phyloP scores from a whole-genome alignment of 2,329 filamentous ascomycete genomes.

The Trichoderma guizhouense region DNA sequence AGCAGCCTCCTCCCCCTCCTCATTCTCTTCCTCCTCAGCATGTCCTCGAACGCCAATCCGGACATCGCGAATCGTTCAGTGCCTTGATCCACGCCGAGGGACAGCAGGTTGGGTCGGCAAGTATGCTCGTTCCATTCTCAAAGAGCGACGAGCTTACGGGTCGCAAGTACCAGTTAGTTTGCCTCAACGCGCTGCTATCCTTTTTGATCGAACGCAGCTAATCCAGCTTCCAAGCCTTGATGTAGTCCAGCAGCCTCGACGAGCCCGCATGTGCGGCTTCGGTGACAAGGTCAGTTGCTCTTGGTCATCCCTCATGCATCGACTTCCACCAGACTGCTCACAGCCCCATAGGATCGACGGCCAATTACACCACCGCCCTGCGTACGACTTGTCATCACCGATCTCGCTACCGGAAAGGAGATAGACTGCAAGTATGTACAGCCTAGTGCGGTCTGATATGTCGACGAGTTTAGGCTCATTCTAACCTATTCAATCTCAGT shows the following conservation, averaged over 20 bases:
- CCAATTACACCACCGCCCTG: slow-evolving; percentile 96
- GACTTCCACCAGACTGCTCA: slow-evolving; percentile 2
- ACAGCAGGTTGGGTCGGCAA: slow-evolving; percentile 14
- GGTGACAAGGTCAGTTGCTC: slow-evolving; percentile 83
- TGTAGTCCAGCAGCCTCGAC: slow-evolving; percentile 85
- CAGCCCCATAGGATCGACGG: slow-evolving; percentile 67
- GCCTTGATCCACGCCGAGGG: background rate
- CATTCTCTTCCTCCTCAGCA: background rate
- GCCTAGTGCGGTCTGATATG: background rate
- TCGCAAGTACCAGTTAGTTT: slow-evolving; percentile 35
- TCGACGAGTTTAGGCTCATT: background rate
- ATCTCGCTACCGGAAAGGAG: slow-evolving; percentile 71
- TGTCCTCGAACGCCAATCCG: background rate
- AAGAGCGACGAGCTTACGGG: slow-evolving; percentile 35
- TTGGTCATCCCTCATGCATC: background rate
- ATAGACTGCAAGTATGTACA: slow-evolving; percentile 73
- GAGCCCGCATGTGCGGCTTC: slow-evolving; percentile 97
- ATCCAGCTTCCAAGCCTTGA: slow-evolving; percentile 52
- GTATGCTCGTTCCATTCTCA: slow-evolving; percentile 30
- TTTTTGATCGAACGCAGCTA: slow-evolving; percentile 14
- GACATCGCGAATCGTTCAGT: background rate
- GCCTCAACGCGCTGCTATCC: background rate
- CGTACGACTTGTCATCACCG: slow-evolving; percentile 75
- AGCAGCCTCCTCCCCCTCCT: no score
- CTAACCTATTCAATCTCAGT: slow-evolving; percentile 22